Evolutionary conservation across 352 stramenopile species (phyloP), one percentile per base, ranked within the genome.

Genomic region (Phytopythium helicoides): DNA sequence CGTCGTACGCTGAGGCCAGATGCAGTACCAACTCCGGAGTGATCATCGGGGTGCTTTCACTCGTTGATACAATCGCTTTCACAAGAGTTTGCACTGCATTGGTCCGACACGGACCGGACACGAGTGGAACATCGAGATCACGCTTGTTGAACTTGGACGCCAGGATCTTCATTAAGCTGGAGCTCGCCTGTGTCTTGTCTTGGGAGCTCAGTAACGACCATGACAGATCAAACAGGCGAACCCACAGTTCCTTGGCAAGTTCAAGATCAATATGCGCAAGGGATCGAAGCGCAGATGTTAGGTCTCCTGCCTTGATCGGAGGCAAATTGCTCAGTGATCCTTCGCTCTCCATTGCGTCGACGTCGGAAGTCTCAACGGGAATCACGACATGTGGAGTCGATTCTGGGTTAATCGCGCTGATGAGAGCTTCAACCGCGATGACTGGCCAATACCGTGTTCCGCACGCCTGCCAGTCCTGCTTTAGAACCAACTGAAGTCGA

Each of bases 141-240:
- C 86, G 82, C 38, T 92, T 89, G 58, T 94, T 91, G 67, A 93
- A 95, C 56, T 92, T 92, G 26, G 81, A 92, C 40, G 87, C 86
- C 10, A 96, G 52, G 41, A 90, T 77, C 55, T 88, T 92, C 45
- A 87, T 60, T 25, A 96, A 49, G 54, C 81, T 81, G 9, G 74
- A 51, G 9, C 78, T 73, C 37, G 87, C 58, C 14, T 87, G 73
- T 1, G 58, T 56, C 60, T 92, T 80, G 11, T 89, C 76, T 5
- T 56, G 52, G n/a, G 64, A 38, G 37, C 66, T 55, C 7, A 92
- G 42, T 19, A 84, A 54, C 10, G 45, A 26, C 82, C 82, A 92
- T 10, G 69, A 60, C n/a, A 71, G 72, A 15, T 51, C 65, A 26
- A 94, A 95, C 47, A 95, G 61, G 51, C 67, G 75, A 19, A 87